Base-by-base conservation (phyloP, 2,329 filamentous ascomycete genomes). In the Davidsoniella virescens region DNA sequence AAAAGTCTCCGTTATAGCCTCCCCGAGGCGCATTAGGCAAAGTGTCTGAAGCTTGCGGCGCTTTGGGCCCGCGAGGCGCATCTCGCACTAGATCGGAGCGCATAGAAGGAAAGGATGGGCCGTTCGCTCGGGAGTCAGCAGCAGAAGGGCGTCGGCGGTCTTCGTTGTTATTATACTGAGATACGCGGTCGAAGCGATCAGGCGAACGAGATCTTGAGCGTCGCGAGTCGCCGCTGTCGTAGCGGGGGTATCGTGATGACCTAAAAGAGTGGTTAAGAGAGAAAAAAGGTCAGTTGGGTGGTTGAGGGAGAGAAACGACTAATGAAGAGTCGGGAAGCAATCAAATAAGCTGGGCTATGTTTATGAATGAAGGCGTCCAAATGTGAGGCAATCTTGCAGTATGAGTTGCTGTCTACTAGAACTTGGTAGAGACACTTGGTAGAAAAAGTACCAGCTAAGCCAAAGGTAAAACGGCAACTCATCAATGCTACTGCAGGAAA, bases 11-110 rank as follows among this genome's bases (percentile, higher is more conserved):
- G 2, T 68, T 67, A 59, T 81, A 84, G 7, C 76, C 78, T 52
- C 79, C 73, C 41, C 81, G 81, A 52, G 84, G 74, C 12, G 79
- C 81, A 26, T 78, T 79, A 55, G 73, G 76, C n/a, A 77, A 74
- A 26, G 76, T 67, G 54, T 90, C 84, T 53, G 87, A 68, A 3
- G 50, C 38, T 52, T 52, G 50, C n/a, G 47, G 38, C n/a, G 84
- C 85, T 63, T 88, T 87, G 9, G 87, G 87, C 0, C 84, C 87
- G 51, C 87, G 75, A 2, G 87, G 87, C 2, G 84, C 81, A 55
- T 93, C 70, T 26, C 68, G 62, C 61, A 72, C 55, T 57, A 71
- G 61, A 57, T 78, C 75, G 50, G 72, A 70, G 56, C 79, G 71
- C 57, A 72, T 74, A 1, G 72, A 64, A 56, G 73, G 74, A 54